Evolutionary conservation across 768 basidiomycete species (phyloP).

Genomic region (Clitopilus hobsonii): DNA sequence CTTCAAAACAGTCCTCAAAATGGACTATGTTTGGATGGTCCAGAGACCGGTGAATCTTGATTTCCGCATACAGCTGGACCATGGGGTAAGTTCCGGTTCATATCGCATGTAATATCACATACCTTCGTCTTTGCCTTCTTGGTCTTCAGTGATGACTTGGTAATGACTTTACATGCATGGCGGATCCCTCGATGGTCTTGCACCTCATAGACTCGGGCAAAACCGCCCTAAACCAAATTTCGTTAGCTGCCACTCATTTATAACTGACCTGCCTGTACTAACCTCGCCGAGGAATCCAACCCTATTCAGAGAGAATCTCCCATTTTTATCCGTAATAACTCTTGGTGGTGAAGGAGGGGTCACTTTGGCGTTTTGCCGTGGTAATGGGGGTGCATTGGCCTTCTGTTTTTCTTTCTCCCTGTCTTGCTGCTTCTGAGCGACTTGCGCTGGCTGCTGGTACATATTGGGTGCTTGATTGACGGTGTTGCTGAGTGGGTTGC

Average conservation of each 20-base stretch:
- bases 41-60: slow-evolving; percentile 92
- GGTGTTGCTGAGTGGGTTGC: slow-evolving; percentile 26
- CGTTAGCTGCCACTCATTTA: slow-evolving; percentile 19
- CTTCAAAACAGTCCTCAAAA: slow-evolving; percentile 95
- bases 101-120: slow-evolving; percentile 9
- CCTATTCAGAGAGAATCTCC: slow-evolving; percentile 54
- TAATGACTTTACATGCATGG: slow-evolving; percentile 91
- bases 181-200: slow-evolving; percentile 60
- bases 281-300: slow-evolving; percentile 91
- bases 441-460: slow-evolving; percentile 19
- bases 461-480: slow-evolving; percentile 22
- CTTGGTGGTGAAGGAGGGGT: slow-evolving; percentile 78
- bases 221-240: slow-evolving; percentile 61
- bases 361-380: slow-evolving; percentile 79
- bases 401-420: slow-evolving; percentile 33
- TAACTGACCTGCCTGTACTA: slow-evolving; percentile 19
- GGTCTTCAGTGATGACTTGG: slow-evolving; percentile 86
- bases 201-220: slow-evolving; percentile 96
- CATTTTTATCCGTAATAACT: slow-evolving; percentile 63
- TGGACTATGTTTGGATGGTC: slow-evolving; percentile 89
- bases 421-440: slow-evolving; percentile 25
- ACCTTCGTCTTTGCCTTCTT: slow-evolving; percentile 99
- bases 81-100: neutral
- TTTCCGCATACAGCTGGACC: slow-evolving; percentile 90
- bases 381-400: slow-evolving; percentile 56